phyloP scores from a whole-genome alignment of 2,329 filamentous ascomycete genomes.

The Colletotrichum australisinense region DNA sequence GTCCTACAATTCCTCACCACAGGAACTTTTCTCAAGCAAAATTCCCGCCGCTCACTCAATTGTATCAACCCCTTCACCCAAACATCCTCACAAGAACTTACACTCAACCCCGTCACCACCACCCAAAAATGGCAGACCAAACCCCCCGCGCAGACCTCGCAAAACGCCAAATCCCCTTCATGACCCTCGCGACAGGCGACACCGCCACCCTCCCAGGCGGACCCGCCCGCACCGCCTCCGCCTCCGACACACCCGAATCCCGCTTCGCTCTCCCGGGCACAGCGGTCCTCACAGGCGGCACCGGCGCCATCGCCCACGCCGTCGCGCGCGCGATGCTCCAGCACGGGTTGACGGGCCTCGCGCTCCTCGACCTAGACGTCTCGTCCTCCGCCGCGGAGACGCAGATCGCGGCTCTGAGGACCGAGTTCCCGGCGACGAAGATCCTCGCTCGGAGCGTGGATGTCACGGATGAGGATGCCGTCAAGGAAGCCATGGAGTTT shows the following conservation, averaged over 20 bases:
- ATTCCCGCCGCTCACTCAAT: too few relatives aligned
- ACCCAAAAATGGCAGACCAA: constrained; percentile 15
- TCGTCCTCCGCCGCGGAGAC: constrained; percentile 47
- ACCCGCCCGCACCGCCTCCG: constrained; percentile 21
- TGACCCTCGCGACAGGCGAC: constrained; percentile 38
- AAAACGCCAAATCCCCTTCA: constrained; percentile 41
- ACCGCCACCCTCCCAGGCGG: constrained; percentile 23
- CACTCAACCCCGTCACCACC: background rate
- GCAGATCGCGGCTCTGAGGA: constrained; percentile 55
- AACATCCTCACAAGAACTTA: background rate
- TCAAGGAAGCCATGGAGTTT: constrained; percentile 66
- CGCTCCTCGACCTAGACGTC: constrained; percentile 69
- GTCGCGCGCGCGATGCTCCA: constrained; percentile 78
- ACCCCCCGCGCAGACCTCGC: constrained; percentile 36
- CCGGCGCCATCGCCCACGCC: constrained; percentile 71
- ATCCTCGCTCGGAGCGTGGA: constrained; percentile 67
- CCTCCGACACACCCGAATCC: constrained; percentile 11
- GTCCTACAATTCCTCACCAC: background rate
- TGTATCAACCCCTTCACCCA: too few relatives aligned
- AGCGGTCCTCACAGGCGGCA: constrained; percentile 71
- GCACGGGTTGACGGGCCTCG: constrained; percentile 70
- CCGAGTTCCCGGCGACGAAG: constrained; percentile 64
- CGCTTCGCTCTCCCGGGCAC: constrained; percentile 48
- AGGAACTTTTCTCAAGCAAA: too few relatives aligned
- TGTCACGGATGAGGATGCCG: constrained; percentile 63